Evolutionary conservation across 129 eudicot genomes (phyloP), one percentile per base, ranked within the genome.

Genomic region (Cynara cardunculus): DNA sequence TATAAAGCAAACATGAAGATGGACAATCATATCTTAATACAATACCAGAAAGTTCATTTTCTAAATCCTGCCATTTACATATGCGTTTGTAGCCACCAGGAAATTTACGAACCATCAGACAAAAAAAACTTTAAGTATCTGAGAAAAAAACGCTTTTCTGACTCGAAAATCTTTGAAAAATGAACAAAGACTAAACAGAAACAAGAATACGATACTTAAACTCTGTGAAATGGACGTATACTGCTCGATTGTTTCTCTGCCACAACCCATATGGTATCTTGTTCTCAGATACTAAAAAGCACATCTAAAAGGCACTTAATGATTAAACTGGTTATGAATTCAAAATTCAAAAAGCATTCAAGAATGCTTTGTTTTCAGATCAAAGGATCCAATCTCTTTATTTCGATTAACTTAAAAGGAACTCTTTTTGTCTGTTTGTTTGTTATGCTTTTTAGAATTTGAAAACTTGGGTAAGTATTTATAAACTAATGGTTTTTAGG

Each of bases 311-410:
- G 53, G 16, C 64, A 53, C 64, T 53, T 53, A 7, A 53, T 76
- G 71, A 10, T 41, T 41, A 41, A 41, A 41, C 3, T 10, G 53
- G 32, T 27, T 34, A 31, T 46, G 31, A 31, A 21, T 14, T 77
- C 16, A 25, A 11, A 64, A 32, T 10, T 64, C 27, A 3, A 77
- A 66, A 25, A 37, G 74, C 35, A 25, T 8, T 25, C 12, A 78
- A 78, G 64, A 66, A 30, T 26, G 22, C 27, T 77, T 77, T 39
- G 81, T 13, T 76, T 56, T 77, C 65, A 8, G 44, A 77, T n/a
- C 19, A 68, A 78, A 78, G 46, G 12, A 68, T 11, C 26, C 9
- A 19, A 19, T 27, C 28, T 26, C 28, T 41, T 35, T 31, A 30
- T 16, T 7, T 25, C 46, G 39, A 2, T 66, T 59, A 31, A 27